phyloP scores from a whole-genome alignment of 1,284 basidiomycete species.

The Puccinia horiana region DNA sequence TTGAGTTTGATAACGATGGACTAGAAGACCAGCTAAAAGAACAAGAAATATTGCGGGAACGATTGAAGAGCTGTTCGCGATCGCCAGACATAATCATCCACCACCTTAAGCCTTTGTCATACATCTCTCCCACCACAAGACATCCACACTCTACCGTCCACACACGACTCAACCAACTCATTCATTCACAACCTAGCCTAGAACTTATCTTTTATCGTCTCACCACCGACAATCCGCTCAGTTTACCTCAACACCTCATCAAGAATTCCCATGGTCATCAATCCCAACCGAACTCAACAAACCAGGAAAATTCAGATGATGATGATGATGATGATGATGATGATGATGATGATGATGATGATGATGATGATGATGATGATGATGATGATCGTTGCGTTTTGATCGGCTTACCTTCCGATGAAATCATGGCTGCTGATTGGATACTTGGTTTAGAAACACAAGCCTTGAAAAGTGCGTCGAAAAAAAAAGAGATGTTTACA shows the following conservation, averaged over 20 bases:
- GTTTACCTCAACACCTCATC: background rate
- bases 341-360: background rate
- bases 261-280: background rate
- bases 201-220: background rate
- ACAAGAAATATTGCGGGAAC: background rate
- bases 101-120: background rate
- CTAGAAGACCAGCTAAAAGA: background rate
- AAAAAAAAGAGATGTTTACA: background rate
- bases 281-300: background rate
- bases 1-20: background rate
- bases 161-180: background rate
- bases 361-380: background rate
- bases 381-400: background rate
- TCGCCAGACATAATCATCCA: background rate
- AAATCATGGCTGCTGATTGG: constrained; percentile 36
- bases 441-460: constrained; percentile 34
- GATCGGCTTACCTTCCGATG: constrained; percentile 27
- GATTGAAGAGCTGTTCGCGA: background rate
- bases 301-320: background rate
- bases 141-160: background rate
- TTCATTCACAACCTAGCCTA: background rate
- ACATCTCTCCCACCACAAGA: background rate
- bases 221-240: background rate
- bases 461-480: constrained; percentile 29
- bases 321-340: background rate